These are phyloP conservation scores for Orychophragmus violaceus DNA, from an alignment of 345 rosid genomes.

Conservation along the genomic window DNA sequence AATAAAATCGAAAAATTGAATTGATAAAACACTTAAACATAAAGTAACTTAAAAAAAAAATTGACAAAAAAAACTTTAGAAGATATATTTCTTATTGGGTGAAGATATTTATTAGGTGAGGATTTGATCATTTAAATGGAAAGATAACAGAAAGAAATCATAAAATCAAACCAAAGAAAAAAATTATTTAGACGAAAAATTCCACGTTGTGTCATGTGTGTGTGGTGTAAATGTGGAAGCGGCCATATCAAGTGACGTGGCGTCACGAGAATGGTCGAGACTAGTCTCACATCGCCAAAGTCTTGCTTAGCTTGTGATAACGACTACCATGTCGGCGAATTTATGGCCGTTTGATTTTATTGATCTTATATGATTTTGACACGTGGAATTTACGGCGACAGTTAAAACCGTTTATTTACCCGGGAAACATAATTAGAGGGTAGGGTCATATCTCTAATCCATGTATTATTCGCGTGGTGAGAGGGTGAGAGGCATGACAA, in stretches of 20 bases:
- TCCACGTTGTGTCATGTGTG: slow-evolving; percentile 16
- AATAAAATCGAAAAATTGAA: background rate
- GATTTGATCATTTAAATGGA: background rate
- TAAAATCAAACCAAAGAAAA: background rate
- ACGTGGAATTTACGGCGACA: background rate
- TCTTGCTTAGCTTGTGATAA: background rate
- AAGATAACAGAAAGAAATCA: background rate
- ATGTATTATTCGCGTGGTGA: background rate
- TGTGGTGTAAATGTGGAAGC: background rate
- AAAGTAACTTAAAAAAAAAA: background rate
- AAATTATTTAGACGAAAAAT: background rate
- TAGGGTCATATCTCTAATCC: background rate
- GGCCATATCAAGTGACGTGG: slow-evolving; percentile 19
- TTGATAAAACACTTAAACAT: background rate
- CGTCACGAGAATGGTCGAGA: background rate
- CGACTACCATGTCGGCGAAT: slow-evolving; percentile 12
- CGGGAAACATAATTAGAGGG: background rate
- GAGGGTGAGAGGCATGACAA: background rate
- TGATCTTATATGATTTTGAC: background rate
- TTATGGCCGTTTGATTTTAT: background rate
- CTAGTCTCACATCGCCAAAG: slow-evolving; percentile 6
- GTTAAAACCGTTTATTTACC: slow-evolving; percentile 1
- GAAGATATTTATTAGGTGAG: slow-evolving; percentile 4
- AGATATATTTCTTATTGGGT: too few relatives aligned
- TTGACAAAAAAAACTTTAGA: too few relatives aligned